These are phyloP conservation scores for Cymbidium sinense DNA, from an alignment of 106 monocot genomes.

Conservation along the genomic window DNA sequence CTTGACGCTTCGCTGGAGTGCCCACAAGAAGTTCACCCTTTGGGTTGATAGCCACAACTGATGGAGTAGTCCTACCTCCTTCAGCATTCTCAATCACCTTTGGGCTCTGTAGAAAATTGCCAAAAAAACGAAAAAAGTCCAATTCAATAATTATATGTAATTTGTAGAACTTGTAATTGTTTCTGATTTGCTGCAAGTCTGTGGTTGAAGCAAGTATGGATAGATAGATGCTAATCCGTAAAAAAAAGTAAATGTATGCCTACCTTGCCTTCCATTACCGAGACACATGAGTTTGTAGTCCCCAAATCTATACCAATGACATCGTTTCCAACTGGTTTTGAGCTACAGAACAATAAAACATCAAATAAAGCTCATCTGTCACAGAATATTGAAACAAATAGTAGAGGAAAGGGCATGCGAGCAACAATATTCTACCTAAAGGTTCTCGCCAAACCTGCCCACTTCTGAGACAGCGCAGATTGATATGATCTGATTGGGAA, in stretches of 20 bases:
- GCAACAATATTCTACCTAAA: slow-evolving; percentile 1
- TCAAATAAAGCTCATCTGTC: background rate
- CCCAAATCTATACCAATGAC: slow-evolving; percentile 79
- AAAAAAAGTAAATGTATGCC: background rate
- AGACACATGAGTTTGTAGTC: slow-evolving; percentile 81
- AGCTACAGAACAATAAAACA: slow-evolving; percentile 26
- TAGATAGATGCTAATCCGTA: background rate
- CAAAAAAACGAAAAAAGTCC: background rate
- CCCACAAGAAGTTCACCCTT: slow-evolving; percentile 55
- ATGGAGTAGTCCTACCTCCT: slow-evolving; percentile 68
- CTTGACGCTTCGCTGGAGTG: slow-evolving; percentile 58
- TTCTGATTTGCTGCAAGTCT: background rate
- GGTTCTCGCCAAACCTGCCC: slow-evolving; percentile 7
- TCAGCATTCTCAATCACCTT: slow-evolving; percentile 71
- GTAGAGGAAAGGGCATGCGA: background rate
- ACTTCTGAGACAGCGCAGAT: slow-evolving; percentile 1
- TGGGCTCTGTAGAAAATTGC: slow-evolving; percentile 24
- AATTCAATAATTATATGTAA: background rate
- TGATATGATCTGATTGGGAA: slow-evolving; percentile 3
- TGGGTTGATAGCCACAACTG: slow-evolving; percentile 53
- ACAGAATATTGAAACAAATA: background rate
- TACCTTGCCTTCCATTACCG: slow-evolving; percentile 91
- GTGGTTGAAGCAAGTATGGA: background rate
- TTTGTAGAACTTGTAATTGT: background rate
- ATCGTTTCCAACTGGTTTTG: slow-evolving; percentile 47